Evolutionary conservation across 352 stramenopile species (phyloP), one percentile per base, ranked within the genome.

Genomic region (Peronosclerospora sorghi): DNA sequence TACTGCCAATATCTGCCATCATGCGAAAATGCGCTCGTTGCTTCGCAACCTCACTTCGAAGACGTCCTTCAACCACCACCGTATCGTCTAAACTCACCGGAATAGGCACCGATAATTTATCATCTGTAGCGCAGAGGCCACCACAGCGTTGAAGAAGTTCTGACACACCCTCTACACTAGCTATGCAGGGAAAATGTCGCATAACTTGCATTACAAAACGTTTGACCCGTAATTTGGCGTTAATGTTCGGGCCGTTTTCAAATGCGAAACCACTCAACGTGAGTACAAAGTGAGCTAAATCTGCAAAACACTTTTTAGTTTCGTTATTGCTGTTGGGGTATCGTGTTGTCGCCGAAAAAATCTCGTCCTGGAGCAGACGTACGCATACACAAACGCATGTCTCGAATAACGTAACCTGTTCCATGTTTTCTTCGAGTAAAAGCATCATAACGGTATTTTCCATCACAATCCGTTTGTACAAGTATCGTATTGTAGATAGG

Each of bases 391-490:
- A 79, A 18, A 72, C 44, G 41, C 67, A 73, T 0, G 37, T 46
- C 36, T 75, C 64, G 4, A 73, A 6, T 13, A 56, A 41, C 4
- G 54, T 52, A 10, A 35, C 32, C 17, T 59, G 41, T 32, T 59
- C 46, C 41, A 56, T 14, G 3, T 48, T 38, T 4, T 36, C 54
- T 4, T 52, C 39, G 5, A 55, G 38, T 30, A 71, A 18, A 20
- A 78, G 52, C 2, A 41, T 35, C 15, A 43, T 48, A n/a, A 82
- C 37, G 14, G 60, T 54, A 48, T 83, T 83, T 14, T 59, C 49
- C 29, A 81, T 42, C 26, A 64, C 65, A 36, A 83, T 35, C 0
- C 58, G 63, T 45, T 81, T 73, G 58, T 80, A 74, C 8, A 79
- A 69, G 30, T 59, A 54, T 0, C 70, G 60, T 43, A 76, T 53